A percentile compares a stretch with the other conserved stretches of the same genome.
Conservation (phyloP, 2,329 filamentous ascomycete species). For the Colletotrichum viniferum region DNA sequence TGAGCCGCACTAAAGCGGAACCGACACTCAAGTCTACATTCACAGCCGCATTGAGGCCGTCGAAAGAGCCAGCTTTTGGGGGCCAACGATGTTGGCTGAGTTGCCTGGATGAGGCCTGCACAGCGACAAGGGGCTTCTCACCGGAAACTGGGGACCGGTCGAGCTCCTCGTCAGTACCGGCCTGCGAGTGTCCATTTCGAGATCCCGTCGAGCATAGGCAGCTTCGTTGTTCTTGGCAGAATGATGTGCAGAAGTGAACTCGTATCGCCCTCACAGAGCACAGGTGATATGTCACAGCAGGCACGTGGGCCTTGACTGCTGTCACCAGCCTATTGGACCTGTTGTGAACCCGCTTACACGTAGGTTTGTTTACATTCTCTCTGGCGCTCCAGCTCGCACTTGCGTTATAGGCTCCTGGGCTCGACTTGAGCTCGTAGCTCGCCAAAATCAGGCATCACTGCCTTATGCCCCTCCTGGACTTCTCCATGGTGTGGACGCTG, state of each 20-base stretch:
- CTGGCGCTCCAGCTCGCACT: background rate
- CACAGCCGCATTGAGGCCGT: slow-evolving; percentile 11
- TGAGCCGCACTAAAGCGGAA: background rate
- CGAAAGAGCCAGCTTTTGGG: background rate
- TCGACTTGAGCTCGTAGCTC: background rate
- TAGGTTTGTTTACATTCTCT: background rate
- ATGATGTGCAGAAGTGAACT: background rate
- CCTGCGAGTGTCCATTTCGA: background rate
- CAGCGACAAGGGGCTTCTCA: background rate
- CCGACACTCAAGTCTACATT: background rate
- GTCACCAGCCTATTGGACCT: background rate
- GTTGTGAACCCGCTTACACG: background rate
- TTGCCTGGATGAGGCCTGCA: background rate
- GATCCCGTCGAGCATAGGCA: background rate
- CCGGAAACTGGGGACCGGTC: background rate
- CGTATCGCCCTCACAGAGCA: background rate
- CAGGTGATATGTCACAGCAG: background rate
- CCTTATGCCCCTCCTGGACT: background rate
- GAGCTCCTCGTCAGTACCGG: background rate
- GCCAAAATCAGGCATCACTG: background rate
- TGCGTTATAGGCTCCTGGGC: background rate
- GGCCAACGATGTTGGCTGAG: background rate
- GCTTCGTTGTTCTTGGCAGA: background rate
- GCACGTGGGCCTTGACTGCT: background rate
- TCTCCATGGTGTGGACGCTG: background rate